Percentiles rank a stretch among this genome's conserved stretches.
Conservation (phyloP, 768 basidiomycete genomes). For the Exsudoporus frostii region DNA sequence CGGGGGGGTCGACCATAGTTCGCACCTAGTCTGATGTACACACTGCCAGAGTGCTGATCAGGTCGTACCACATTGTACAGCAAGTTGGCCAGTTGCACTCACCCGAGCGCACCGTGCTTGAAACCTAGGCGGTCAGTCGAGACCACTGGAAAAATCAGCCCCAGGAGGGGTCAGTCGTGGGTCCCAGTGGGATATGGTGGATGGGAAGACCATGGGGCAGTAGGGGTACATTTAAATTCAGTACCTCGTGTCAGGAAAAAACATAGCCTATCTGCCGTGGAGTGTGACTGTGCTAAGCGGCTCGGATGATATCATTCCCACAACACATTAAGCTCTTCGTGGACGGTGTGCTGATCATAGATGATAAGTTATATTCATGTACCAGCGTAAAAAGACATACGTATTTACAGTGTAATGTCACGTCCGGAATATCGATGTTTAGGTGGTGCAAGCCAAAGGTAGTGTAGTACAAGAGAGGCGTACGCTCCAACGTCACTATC, state of each 20-base stretch:
- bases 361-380: background rate
- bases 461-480: conserved; percentile 16
- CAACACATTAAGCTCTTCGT: background rate
- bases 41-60: background rate
- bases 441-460: conserved; percentile 5
- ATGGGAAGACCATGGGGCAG: conserved; percentile 2
- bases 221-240: conserved; percentile 4
- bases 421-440: background rate
- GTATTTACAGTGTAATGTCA: background rate
- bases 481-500: conserved; percentile 5
- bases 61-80: background rate
- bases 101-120: background rate
- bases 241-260: conserved; percentile 9
- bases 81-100: background rate
- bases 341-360: too few species aligned
- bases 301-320: conserved; percentile 8
- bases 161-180: background rate
- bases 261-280: conserved; percentile 5
- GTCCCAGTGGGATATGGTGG: conserved; percentile 1
- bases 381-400: background rate
- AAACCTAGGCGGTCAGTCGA: background rate
- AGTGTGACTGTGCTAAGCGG: too few species aligned
- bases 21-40: background rate
- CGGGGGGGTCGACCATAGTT: background rate
- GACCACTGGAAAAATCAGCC: background rate